Evolutionary conservation across 306 rosid species (phyloP), one percentile per base, ranked within the genome.

Genomic region (Coriaria nepalensis): DNA sequence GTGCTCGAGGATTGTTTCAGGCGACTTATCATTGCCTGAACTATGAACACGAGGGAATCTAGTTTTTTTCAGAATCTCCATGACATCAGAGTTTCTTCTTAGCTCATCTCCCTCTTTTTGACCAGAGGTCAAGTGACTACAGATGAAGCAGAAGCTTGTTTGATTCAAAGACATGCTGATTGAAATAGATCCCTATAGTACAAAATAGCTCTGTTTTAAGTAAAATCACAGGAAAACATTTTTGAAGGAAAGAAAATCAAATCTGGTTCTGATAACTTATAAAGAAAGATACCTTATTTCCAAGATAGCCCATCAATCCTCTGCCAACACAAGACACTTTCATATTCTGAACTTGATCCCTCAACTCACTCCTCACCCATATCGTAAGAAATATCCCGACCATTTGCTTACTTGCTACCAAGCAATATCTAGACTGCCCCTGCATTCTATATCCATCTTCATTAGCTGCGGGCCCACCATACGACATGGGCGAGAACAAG

Each of bases 301-400:
- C 94, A 0, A 92, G 95, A 73, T 92, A 92, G 14, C 99, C 99
- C 99, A 86, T 92, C 73, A 92, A 70, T 60, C 99, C 99, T 73
- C 99, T 80, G 40, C 99, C 99, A 38, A 92, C 93, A 52, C 93
- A 86, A 5, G 99, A 92, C 10, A 86, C 80, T 70, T 92, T 92
- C 99, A 92, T 92, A 71, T 86, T 86, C 10, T 59, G 67, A 41
- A 92, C 88, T 62, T 80, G 87, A 64, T 86, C 99, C 70, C 81
- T 79, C 52, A 86, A 57, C 35, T 92, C 96, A 63, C 96, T 74
- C 73, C 73, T 81, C 45, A 92, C 99, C 99, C 99, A 92, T 37
- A 92, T 62, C 37, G 96, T 92, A 60, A 92, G 99, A 66, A 73
- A 92, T 70, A 92, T 80, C 53, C 99, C 96, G 59, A 92, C 99